Evolutionary conservation across 2,329 filamentous ascomycete genomes (phyloP).

Genomic region (Ceratocystis smalleyi): DNA sequence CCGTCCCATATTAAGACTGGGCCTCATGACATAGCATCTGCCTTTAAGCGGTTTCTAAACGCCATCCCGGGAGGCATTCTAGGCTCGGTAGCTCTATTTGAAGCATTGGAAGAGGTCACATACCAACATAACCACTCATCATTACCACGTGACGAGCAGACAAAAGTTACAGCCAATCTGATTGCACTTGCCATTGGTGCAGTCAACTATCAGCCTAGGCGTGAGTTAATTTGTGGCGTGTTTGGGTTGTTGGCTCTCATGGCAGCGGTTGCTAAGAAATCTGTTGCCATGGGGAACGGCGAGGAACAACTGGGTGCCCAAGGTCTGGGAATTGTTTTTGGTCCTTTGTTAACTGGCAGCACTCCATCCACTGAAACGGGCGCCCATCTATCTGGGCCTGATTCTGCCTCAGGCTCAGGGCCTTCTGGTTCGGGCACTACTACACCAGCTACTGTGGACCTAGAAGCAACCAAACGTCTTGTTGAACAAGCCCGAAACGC

Average conservation of each 20-base stretch:
- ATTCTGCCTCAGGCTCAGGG: not conserved
- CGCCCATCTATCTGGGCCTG: not conserved
- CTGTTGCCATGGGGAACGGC: slow-evolving; percentile 22
- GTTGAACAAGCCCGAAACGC: slow-evolving; percentile 44
- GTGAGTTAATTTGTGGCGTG: slow-evolving; percentile 50
- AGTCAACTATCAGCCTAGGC: slow-evolving; percentile 42
- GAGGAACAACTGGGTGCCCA: slow-evolving; percentile 30
- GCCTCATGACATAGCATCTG: slow-evolving; percentile 50
- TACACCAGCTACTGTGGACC: not conserved
- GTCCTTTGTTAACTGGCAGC: slow-evolving; percentile 42
- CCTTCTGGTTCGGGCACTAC: not conserved
- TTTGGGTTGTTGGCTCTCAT: slow-evolving; percentile 50
- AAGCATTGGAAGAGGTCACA: slow-evolving; percentile 35
- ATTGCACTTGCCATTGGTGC: slow-evolving; percentile 48
- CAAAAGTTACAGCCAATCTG: slow-evolving; percentile 44
- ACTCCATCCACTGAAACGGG: not conserved
- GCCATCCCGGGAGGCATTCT: slow-evolving; percentile 51
- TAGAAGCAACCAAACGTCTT: slow-evolving; percentile 11
- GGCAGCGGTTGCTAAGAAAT: slow-evolving; percentile 40
- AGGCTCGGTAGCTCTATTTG: slow-evolving; percentile 45
- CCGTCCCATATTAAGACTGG: slow-evolving; percentile 44
- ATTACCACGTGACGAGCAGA: slow-evolving; percentile 38
- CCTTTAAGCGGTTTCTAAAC: slow-evolving; percentile 50
- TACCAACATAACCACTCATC: slow-evolving; percentile 28
- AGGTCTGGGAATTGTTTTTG: slow-evolving; percentile 56